Conservation (phyloP, 805 yeast genomes). For the Brettanomyces bruxellensis region DNA sequence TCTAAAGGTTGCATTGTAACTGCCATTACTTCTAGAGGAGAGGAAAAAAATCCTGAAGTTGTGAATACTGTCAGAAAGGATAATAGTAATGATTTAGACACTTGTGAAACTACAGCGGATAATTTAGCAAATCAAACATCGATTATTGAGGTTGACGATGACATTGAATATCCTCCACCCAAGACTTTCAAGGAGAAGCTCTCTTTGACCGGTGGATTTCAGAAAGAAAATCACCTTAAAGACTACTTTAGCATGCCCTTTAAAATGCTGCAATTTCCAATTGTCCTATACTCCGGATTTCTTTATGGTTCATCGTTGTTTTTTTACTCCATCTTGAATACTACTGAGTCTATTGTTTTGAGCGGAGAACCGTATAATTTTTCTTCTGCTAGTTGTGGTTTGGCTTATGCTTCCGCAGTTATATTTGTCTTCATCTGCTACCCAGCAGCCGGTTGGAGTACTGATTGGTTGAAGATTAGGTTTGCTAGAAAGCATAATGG, state of each 20-base stretch:
- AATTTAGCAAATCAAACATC: conserved; percentile 22
- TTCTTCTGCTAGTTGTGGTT: conserved; percentile 36
- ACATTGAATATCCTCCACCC: conserved; percentile 17
- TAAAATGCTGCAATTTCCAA: conserved; percentile 37
- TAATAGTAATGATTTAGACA: conserved; percentile 6
- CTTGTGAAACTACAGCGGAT: conserved; percentile 14
- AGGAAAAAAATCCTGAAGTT: conserved; percentile 3
- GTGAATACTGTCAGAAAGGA: conserved; percentile 4
- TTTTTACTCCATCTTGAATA: conserved; percentile 42
- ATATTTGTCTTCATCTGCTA: conserved; percentile 36
- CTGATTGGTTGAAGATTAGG: conserved; percentile 41
- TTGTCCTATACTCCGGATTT: conserved; percentile 53
- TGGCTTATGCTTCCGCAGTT: conserved; percentile 45
- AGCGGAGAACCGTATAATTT: conserved; percentile 44
- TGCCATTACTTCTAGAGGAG: conserved; percentile 16
- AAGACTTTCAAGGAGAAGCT: conserved; percentile 35
- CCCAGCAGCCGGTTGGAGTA: conserved; percentile 38
- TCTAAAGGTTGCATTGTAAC: conserved; percentile 12
- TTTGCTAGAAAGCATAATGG: conserved; percentile 44
- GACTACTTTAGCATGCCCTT: conserved; percentile 28
- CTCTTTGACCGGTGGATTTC: conserved; percentile 31
- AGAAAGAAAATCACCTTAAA: conserved; percentile 19
- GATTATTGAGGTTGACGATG: conserved; percentile 15
- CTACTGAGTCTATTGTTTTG: conserved; percentile 35
- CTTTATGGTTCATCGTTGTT: conserved; percentile 39